Base-by-base conservation (phyloP, 768 basidiomycete genomes). In the Tulasnella calospora region DNA sequence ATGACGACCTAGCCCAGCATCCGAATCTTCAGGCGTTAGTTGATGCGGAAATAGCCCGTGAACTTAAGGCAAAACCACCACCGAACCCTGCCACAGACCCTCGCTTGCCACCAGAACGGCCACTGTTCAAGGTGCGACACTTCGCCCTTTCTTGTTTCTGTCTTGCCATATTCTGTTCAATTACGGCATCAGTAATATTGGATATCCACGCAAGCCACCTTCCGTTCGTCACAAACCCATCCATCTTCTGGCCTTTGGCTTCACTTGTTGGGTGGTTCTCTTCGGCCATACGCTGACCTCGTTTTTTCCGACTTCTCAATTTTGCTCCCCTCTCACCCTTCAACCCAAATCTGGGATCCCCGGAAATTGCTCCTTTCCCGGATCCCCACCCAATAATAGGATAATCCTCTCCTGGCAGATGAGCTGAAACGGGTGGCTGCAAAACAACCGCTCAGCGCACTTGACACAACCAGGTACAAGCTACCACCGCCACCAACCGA, bases 1-100 rank as follows among this genome's bases (percentile, higher is more conserved):
- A 98, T 86, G 94, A 95, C 83, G 95, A 98, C 83, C 88, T 96
- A 74, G 92, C 95, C 79, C 89, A 89, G 77, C 89, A 88, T 79
- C 93, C 94, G 0, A 82, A 87, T 51, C 86, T 95, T 51, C 90
- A 88, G 83, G 89, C 90, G 82, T 92, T 91, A 83, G 94, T 95
- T 21, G 92, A 93, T 77, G 86, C 86, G 80, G 94, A 95, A 83
- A 84, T 95, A 55, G 90, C 90, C 36, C 88, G 89, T n/a, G 91
- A 94, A 83, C 87, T 89, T 21, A 83, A 83, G 78, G 23, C 76
- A 73, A 55, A 70, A 38, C 79, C 79, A n/a, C 79, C 73, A 51
- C 74, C 55, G 17, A 69, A 71, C 21, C 69, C 38, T 33, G 38
- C 75, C 51, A 36, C 78, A 30, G 79, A 79, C 57, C 78, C 61